These are phyloP conservation scores for Malassezia arunalokei DNA, from an alignment of 1,284 basidiomycete species.

Conservation along the genomic window DNA sequence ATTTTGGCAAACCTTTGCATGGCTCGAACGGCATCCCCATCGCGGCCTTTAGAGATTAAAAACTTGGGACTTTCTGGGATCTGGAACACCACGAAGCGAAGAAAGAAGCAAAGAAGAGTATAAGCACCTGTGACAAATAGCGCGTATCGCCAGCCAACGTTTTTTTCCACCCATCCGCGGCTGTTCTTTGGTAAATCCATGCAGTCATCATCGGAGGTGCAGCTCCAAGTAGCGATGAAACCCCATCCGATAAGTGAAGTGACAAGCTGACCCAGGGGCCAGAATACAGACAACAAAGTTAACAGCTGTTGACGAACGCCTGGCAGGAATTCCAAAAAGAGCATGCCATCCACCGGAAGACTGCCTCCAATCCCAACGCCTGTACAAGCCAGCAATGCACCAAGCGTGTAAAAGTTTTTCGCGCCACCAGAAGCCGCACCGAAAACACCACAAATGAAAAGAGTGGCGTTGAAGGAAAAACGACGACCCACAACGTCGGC, in stretches of 20 bases:
- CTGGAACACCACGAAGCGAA: conserved; percentile 38
- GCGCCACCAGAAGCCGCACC: conserved; percentile 39
- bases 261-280: conserved; percentile 42
- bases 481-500: conserved; percentile 43
- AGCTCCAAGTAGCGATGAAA: conserved; percentile 41
- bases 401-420: conserved; percentile 34
- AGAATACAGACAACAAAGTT: conserved; percentile 42
- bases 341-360: conserved; percentile 45
- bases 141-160: conserved; percentile 43
- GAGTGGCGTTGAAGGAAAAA: conserved; percentile 42
- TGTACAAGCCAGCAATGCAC: conserved; percentile 33
- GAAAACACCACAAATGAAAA: conserved; percentile 41
- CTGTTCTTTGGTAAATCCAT: conserved; percentile 5
- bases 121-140: conserved; percentile 39
- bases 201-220: conserved; percentile 9
- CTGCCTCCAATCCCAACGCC: conserved; percentile 43
- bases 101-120: conserved; percentile 36
- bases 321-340: conserved; percentile 44
- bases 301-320: conserved; percentile 37
- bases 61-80: conserved; percentile 46
- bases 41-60: conserved; percentile 42
- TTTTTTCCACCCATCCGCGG: conserved; percentile 22
- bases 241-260: conserved; percentile 42
- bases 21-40: conserved; percentile 38
- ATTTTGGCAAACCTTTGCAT: conserved; percentile 36